Base-by-base conservation (phyloP, 2,329 filamentous ascomycete species). In the Graphiopsis chlorocephala region DNA sequence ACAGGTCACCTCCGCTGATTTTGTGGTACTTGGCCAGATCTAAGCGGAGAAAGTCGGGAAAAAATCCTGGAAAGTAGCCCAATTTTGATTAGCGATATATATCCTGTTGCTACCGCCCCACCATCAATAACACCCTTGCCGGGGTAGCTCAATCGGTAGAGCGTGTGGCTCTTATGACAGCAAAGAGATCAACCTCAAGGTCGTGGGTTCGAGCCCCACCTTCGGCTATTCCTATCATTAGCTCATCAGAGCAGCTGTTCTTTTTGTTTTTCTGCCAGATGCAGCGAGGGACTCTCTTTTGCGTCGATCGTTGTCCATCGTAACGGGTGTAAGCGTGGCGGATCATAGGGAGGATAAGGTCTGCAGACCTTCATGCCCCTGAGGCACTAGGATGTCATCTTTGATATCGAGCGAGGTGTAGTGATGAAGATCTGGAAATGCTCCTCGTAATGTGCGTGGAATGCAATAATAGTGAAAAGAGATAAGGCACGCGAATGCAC, bases 131-230 rank as follows among this genome's bases (percentile, higher is more conserved):
- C 4, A 50, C 58, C 58, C 58, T 61, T 61, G 79, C 79, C 76
- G 75, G 79, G 78, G 77, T 81, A 81, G 79, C 80, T 82, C 80
- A 82, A 82, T 82, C 78, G 80, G 79, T 78, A 81, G 80, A 81
- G 80, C 80, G 80, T 82, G 80, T 80, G 80, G 79, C 80, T 82
- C 79, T 81, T 82, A 82, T 48, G 25, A 35, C n/a, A 48, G 23
- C 42, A 48, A 50, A 60, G 57, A 60, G 57, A 60, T 60, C 35
- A 76, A 69, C 66, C 68, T 69, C 67, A 69, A 69, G 68, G 68
- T 68, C 67, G 68, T 63, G 68, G 68, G 68, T 69, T 67, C 67
- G 67, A 68, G 66, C 69, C 67, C 68, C 68, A 63, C 69, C 68
- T 70, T 70, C 68, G 68, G 68, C 68, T 70, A 66, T 70, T 70